A percentile compares a stretch with the other conserved stretches of the same genome.
Conservation (phyloP, 78 protist genomes). For the Acrasis kona region DNA sequence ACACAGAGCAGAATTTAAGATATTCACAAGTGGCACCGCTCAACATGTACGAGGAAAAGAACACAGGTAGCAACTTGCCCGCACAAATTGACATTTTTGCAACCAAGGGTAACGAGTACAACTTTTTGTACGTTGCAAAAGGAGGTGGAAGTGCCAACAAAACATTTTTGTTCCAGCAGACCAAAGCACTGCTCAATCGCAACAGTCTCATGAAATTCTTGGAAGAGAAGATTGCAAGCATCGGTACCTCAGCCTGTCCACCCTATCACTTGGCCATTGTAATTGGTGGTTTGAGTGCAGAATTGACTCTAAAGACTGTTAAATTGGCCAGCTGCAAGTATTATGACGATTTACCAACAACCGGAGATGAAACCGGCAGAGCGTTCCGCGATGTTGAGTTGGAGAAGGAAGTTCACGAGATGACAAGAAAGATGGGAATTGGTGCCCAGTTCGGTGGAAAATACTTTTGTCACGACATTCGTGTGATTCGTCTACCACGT, state of each 20-base stretch:
- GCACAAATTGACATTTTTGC: constrained; percentile 72
- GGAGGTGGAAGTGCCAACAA: constrained; percentile 84
- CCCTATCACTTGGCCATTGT: constrained; percentile 72
- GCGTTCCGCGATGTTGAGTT: constrained; percentile 61
- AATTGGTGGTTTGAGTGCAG: constrained; percentile 73
- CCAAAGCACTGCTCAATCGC: constrained; percentile 60
- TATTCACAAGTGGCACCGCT: constrained; percentile 75
- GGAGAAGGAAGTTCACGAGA: constrained; percentile 35
- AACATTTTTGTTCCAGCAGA: constrained; percentile 69
- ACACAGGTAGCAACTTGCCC: constrained; percentile 78
- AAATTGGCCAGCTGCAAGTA: constrained; percentile 50
- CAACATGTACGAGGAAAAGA: constrained; percentile 60
- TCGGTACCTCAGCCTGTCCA: constrained; percentile 86
- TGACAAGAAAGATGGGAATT: constrained; percentile 43
- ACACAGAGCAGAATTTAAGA: constrained; percentile 62
- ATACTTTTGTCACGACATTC: constrained; percentile 69
- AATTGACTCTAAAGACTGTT: constrained; percentile 75
- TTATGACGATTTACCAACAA: constrained; percentile 59
- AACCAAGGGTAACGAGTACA: constrained; percentile 46
- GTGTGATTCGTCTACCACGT: constrained; percentile 58
- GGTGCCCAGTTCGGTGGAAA: constrained; percentile 88
- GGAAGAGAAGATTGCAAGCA: constrained; percentile 46
- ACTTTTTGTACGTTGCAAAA: constrained; percentile 66
- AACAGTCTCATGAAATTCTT: constrained; percentile 27
- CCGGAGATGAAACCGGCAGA: constrained; percentile 43